These are phyloP conservation scores for Colletotrichum tabaci DNA, from an alignment of 2,329 filamentous ascomycete species.

Conservation along the genomic window DNA sequence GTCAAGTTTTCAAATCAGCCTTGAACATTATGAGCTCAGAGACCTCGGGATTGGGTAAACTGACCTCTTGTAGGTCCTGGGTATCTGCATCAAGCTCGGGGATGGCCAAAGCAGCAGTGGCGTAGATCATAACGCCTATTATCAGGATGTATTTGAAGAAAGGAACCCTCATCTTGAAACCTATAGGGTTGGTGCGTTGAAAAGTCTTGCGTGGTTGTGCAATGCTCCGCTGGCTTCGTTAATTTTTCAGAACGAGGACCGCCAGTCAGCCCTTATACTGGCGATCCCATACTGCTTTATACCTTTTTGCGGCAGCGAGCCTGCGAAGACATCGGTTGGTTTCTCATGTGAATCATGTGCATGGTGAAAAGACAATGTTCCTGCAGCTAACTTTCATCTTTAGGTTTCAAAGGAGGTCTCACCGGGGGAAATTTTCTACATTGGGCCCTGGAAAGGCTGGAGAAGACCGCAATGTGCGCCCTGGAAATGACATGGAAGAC, in stretches of 20 bases:
- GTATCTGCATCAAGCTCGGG: conserved; percentile 1
- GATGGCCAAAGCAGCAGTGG: not conserved
- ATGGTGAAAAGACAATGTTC: no score
- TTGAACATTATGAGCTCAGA: not conserved
- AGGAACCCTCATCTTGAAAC: conserved; percentile 1
- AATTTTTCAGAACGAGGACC: not conserved
- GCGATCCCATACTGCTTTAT: not conserved
- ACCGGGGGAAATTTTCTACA: not conserved
- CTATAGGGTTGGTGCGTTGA: not conserved
- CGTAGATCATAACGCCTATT: conserved; percentile 9
- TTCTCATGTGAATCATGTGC: not conserved
- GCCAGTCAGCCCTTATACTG: no score
- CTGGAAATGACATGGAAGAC: not conserved
- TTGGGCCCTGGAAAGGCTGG: not conserved
- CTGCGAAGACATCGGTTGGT: not conserved
- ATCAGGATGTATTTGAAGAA: conserved; percentile 9
- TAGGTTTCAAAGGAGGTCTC: conserved; percentile 27
- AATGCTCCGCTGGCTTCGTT: not conserved
- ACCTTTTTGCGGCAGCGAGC: not conserved
- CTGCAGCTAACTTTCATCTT: conserved; percentile 17
- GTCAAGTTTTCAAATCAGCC: not conserved
- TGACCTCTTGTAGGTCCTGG: conserved; percentile 6
- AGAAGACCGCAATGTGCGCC: not conserved
- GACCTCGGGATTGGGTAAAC: no score
- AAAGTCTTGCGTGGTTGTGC: not conserved